phyloP scores from a whole-genome alignment of 768 basidiomycete genomes.

The Lentinus tigrinus region DNA sequence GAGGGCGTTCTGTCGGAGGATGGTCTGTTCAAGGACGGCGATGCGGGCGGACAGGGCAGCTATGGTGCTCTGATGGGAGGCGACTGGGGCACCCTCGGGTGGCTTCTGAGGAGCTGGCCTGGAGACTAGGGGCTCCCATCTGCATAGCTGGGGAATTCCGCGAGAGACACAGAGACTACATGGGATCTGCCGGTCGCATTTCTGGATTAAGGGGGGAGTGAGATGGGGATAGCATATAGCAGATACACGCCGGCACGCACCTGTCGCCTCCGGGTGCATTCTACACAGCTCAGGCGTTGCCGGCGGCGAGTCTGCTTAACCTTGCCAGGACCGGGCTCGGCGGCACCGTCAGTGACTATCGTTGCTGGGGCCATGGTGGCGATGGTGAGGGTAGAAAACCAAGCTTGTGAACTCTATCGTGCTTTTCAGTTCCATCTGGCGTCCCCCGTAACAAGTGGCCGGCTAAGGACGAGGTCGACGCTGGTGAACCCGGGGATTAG shows the following conservation, averaged over 20 bases:
- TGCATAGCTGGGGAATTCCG: conserved; percentile 29
- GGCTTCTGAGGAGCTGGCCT: conserved; percentile 28
- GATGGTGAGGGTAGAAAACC: not conserved
- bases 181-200: conserved; percentile 41
- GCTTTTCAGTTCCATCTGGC: no score
- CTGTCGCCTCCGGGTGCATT: conserved; percentile 56
- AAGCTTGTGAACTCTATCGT: not conserved
- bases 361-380: not conserved
- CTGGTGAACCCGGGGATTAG: no score
- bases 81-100: conserved; percentile 15
- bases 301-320: conserved; percentile 52
- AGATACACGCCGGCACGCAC: conserved; percentile 29
- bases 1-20: conserved; percentile 7
- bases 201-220: conserved; percentile 30
- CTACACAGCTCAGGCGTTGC: conserved; percentile 52
- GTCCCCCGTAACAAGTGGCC: no score
- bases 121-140: conserved; percentile 30
- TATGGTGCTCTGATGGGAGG: conserved; percentile 17
- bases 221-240: conserved; percentile 6
- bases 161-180: conserved; percentile 32
- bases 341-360: not conserved
- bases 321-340: conserved; percentile 26
- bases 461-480: no score
- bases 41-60: conserved; percentile 24
- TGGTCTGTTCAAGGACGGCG: conserved; percentile 23